Evolutionary conservation across 1,284 basidiomycete species (phyloP).

Genomic region (Coniferiporia sulphurascens): DNA sequence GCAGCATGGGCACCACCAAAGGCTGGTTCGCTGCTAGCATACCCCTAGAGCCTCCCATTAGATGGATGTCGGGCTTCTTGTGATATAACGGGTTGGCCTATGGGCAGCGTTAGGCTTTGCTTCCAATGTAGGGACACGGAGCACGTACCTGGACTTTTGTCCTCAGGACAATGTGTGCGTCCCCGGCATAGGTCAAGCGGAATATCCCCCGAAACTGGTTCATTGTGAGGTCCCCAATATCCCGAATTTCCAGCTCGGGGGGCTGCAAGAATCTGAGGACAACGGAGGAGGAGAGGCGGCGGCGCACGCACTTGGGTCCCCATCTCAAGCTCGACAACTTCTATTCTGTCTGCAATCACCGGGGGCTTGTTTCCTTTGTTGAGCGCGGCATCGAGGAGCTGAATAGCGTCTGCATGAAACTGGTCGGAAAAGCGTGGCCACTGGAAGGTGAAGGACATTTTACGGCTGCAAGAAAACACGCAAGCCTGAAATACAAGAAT

Average conservation of each 20-base stretch:
- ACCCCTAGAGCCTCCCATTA: constrained; percentile 69
- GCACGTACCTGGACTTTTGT: constrained; percentile 90
- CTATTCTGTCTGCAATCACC: constrained; percentile 95
- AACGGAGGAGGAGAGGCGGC: not conserved
- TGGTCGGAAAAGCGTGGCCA: constrained; percentile 97
- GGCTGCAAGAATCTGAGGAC: constrained; percentile 48
- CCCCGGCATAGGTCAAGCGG: constrained; percentile 90
- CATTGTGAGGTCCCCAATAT: constrained; percentile 94
- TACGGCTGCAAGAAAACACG: not conserved
- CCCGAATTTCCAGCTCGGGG: constrained; percentile 94
- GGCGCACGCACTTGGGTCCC: constrained; percentile 76
- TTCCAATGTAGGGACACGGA: not conserved
- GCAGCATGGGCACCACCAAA: constrained; percentile 95
- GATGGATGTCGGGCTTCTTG: constrained; percentile 77
- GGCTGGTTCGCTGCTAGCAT: constrained; percentile 92
- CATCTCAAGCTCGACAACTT: constrained; percentile 98
- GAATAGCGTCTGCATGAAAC: constrained; percentile 90
- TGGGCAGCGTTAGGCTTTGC: constrained; percentile 14
- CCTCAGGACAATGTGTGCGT: constrained; percentile 92
- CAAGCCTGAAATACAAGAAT: not conserved
- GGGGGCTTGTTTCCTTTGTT: constrained; percentile 98
- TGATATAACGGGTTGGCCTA: constrained; percentile 95
- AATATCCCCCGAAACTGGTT: constrained; percentile 99
- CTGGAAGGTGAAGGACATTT: constrained; percentile 96
- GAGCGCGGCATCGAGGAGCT: constrained; percentile 90